A percentile compares a stretch with the other conserved stretches of the same genome.
Evolutionary conservation across 345 rosid species (phyloP).

Genomic region (Brassica napus): Da-Ae NC_063436.1:16308501-16309000

Average conservation of each 20-base stretch:
- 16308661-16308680: constrained; percentile 89
- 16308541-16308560: neutral
- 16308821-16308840: constrained; percentile 82
- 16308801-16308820: constrained; percentile 79
- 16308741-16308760: neutral
- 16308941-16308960: constrained; percentile 42
- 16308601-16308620: constrained; percentile 50
- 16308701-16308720: neutral
- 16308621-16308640: constrained; percentile 91
- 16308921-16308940: neutral
- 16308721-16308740: neutral
- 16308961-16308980: constrained; percentile 43
- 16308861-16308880: constrained; percentile 82
- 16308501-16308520: constrained; percentile 85
- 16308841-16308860: constrained; percentile 70
- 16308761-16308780: constrained; percentile 14
- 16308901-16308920: neutral
- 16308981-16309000: constrained; percentile 41
- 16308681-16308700: constrained; percentile 68
- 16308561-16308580: neutral
- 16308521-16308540: constrained; percentile 81
- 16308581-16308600: constrained; percentile 12
- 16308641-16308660: constrained; percentile 83
- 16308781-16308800: constrained; percentile 79
- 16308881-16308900: constrained; percentile 11